phyloP scores from a whole-genome alignment of 2,329 filamentous ascomycete species.

The Raffaelea ambrosiae region DNA sequence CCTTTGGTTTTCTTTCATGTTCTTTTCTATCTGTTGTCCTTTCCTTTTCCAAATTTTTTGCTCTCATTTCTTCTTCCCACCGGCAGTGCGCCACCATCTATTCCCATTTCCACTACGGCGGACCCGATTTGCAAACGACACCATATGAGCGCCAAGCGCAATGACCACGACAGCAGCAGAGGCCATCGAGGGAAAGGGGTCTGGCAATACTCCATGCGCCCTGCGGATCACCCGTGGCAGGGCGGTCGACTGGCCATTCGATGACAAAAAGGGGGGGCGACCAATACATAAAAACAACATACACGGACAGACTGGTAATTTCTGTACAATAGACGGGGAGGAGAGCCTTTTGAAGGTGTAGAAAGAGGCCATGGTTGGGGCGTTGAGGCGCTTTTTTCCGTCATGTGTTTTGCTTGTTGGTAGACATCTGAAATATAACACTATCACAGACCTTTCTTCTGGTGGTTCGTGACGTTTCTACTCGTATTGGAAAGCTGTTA shows the following conservation, averaged over 20 bases:
- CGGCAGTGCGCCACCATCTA: slow-evolving; percentile 2
- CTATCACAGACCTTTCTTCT: too few species aligned
- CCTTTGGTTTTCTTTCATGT: background rate
- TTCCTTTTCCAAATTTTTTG: background rate
- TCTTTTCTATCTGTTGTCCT: background rate
- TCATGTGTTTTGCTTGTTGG: background rate
- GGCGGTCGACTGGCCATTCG: background rate
- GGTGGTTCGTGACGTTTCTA: too few species aligned
- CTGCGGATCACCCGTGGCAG: background rate
- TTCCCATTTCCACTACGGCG: slow-evolving; percentile 3
- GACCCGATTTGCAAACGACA: background rate
- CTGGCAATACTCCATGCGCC: too few species aligned
- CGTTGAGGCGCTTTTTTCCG: slow-evolving; percentile 7
- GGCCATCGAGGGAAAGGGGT: too few species aligned
- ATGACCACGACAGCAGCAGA: background rate
- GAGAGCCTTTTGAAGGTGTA: slow-evolving; percentile 11
- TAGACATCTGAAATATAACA: background rate
- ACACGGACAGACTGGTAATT: slow-evolving; percentile 7
- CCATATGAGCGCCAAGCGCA: background rate
- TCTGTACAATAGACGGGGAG: slow-evolving; percentile 12
- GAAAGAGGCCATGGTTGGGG: slow-evolving; percentile 12
- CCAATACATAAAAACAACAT: background rate
- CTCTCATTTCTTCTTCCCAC: background rate
- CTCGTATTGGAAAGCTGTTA: too few species aligned
- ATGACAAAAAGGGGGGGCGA: background rate